Percentiles rank a stretch among this genome's conserved stretches.
Conservation (phyloP, 768 basidiomycete species). For the Russula lepida region DNA sequence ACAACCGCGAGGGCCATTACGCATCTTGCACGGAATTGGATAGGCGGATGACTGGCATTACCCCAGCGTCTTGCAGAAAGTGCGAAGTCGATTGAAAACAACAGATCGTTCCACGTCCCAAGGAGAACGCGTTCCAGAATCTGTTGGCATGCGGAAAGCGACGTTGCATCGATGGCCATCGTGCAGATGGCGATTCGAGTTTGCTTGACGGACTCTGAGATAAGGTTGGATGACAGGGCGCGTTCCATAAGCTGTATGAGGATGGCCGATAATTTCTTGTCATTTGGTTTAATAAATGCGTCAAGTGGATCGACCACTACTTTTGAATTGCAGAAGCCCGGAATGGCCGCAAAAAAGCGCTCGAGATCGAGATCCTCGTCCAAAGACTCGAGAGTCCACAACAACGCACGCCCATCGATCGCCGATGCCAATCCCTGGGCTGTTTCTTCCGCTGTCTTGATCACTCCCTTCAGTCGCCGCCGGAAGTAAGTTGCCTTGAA, state of each 20-base stretch:
- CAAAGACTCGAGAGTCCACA: constrained; percentile 6
- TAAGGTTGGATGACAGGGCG: background rate
- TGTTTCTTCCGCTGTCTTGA: background rate
- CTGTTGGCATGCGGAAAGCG: background rate
- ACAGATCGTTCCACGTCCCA: background rate
- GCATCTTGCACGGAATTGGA: background rate
- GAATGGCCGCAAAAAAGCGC: constrained; percentile 9
- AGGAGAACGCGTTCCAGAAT: background rate
- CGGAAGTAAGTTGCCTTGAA: background rate
- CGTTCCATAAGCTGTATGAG: constrained; percentile 3
- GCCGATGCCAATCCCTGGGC: background rate
- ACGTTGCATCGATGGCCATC: background rate
- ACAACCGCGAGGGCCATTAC: background rate
- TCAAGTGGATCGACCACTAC: background rate
- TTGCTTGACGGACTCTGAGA: constrained; percentile 6
- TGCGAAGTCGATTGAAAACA: background rate
- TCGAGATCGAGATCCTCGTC: constrained; percentile 8
- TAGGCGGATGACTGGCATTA: background rate
- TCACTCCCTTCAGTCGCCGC: background rate
- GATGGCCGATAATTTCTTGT: background rate
- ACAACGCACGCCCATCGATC: constrained; percentile 1
- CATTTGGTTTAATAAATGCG: constrained; percentile 4
- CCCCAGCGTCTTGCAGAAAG: background rate
- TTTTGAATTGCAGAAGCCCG: background rate
- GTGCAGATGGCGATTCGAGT: constrained; percentile 2